These are phyloP conservation scores for Cutaneotrichosporon cyanovorans DNA, from an alignment of 1,284 basidiomycete genomes.

Conservation along the genomic window DNA sequence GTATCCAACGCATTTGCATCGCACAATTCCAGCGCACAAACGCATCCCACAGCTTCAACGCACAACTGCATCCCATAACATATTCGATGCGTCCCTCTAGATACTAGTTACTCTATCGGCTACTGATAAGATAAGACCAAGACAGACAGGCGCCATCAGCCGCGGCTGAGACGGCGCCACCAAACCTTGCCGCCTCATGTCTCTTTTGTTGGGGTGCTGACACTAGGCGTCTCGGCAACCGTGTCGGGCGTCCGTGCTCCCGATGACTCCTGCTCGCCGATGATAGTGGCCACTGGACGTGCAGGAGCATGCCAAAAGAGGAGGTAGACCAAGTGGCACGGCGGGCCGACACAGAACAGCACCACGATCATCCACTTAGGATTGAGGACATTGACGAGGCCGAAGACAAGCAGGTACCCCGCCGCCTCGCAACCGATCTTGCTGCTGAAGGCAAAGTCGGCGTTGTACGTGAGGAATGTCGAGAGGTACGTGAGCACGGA, in stretches of 20 bases:
- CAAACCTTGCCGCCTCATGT: too few relatives aligned
- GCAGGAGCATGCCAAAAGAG: constrained; percentile 11
- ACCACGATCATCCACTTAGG: constrained; percentile 19
- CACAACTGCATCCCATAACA: too few relatives aligned
- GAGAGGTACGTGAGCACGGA: constrained; percentile 13
- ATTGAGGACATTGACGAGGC: constrained; percentile 14
- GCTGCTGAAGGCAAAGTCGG: constrained; percentile 15
- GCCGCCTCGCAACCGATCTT: constrained; percentile 16
- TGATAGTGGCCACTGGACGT: constrained; percentile 8
- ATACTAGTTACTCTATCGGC: too few relatives aligned
- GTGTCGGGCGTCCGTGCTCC: neutral
- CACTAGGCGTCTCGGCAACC: too few relatives aligned
- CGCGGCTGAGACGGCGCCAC: too few relatives aligned
- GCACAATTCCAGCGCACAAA: too few relatives aligned
- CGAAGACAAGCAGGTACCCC: constrained; percentile 16
- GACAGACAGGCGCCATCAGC: too few relatives aligned
- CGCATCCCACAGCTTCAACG: too few relatives aligned
- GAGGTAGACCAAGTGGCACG: constrained; percentile 7
- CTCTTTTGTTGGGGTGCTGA: too few relatives aligned
- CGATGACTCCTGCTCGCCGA: neutral
- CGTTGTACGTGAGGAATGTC: constrained; percentile 14
- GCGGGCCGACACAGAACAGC: constrained; percentile 10
- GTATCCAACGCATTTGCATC: too few relatives aligned
- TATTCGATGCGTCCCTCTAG: too few relatives aligned
- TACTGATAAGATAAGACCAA: too few relatives aligned